These are phyloP conservation scores for Backusella morwellensis DNA, from an alignment of 192 early-diverging fungal species.

Conservation along the genomic window DNA sequence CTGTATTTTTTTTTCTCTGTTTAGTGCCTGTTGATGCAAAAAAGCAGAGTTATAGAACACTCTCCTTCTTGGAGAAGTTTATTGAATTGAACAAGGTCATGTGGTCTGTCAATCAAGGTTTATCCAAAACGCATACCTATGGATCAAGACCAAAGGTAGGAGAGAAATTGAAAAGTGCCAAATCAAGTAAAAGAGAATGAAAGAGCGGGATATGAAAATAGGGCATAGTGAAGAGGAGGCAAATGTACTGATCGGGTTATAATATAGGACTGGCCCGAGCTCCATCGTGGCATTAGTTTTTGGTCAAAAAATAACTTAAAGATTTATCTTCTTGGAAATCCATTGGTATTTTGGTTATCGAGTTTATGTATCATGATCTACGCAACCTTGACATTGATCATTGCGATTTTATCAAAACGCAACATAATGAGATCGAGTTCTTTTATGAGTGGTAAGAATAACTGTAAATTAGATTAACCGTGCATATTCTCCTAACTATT, in stretches of 20 bases:
- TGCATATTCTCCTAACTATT: not conserved
- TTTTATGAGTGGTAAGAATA: slow-evolving; percentile 33
- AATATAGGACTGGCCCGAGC: slow-evolving; percentile 75
- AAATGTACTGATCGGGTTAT: not conserved
- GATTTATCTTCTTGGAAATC: slow-evolving; percentile 94
- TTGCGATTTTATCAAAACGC: slow-evolving; percentile 51
- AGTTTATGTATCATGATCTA: slow-evolving; percentile 60
- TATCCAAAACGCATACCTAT: slow-evolving; percentile 93
- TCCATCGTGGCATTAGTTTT: slow-evolving; percentile 91
- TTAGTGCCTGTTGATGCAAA: slow-evolving; percentile 22
- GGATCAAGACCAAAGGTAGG: slow-evolving; percentile 78
- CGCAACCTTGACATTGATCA: slow-evolving; percentile 47
- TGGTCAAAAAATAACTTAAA: slow-evolving; percentile 72
- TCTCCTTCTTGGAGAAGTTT: slow-evolving; percentile 85
- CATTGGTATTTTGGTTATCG: slow-evolving; percentile 82
- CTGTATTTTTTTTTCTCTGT: not conserved
- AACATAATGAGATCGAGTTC: slow-evolving; percentile 53
- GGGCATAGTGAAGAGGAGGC: not conserved
- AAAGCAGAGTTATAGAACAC: slow-evolving; percentile 61
- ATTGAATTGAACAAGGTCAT: slow-evolving; percentile 89
- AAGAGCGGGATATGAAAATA: not conserved
- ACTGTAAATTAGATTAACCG: not conserved
- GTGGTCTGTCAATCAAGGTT: slow-evolving; percentile 87
- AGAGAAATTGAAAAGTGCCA: not conserved
- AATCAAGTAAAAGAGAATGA: not conserved